Conservation (phyloP, 805 yeast species). For the Metschnikowia continentalis region DNA sequence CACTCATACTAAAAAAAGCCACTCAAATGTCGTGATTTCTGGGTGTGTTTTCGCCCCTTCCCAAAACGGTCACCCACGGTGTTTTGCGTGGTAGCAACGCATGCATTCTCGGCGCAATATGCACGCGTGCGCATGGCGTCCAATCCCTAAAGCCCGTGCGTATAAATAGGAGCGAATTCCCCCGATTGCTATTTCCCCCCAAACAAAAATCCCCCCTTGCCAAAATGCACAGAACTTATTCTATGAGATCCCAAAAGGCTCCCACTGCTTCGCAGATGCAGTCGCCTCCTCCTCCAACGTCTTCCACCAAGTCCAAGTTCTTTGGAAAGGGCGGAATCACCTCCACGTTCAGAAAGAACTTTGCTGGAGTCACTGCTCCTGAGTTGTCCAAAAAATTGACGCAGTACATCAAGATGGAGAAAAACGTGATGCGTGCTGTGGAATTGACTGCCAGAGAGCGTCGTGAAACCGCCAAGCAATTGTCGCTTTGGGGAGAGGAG, state of each 20-base stretch:
- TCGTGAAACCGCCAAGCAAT: conserved; percentile 93
- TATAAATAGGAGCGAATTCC: conserved; percentile 7
- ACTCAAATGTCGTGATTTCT: too few relatives aligned
- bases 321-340: conserved; percentile 74
- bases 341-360: conserved; percentile 66
- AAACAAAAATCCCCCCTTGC: background rate
- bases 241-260: conserved; percentile 72
- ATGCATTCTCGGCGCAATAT: background rate
- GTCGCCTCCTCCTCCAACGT: conserved; percentile 77
- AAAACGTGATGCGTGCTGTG: conserved; percentile 89
- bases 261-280: conserved; percentile 80
- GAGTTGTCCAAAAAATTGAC: conserved; percentile 90
- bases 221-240: conserved; percentile 79
- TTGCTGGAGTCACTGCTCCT: conserved; percentile 93
- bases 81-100: conserved; percentile 1
- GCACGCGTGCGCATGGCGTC: conserved; percentile 1
- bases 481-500: conserved; percentile 96
- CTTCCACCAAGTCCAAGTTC: conserved; percentile 66
- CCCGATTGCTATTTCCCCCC: background rate
- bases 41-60: background rate
- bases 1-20: too few relatives aligned
- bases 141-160: background rate
- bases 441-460: conserved; percentile 93
- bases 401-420: conserved; percentile 91
- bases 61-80: background rate